Evolutionary conservation across 1,139 yeast species (phyloP), one percentile per base, ranked within the genome.

Genomic region (Zygosaccharomyces pseudobailii): DNA sequence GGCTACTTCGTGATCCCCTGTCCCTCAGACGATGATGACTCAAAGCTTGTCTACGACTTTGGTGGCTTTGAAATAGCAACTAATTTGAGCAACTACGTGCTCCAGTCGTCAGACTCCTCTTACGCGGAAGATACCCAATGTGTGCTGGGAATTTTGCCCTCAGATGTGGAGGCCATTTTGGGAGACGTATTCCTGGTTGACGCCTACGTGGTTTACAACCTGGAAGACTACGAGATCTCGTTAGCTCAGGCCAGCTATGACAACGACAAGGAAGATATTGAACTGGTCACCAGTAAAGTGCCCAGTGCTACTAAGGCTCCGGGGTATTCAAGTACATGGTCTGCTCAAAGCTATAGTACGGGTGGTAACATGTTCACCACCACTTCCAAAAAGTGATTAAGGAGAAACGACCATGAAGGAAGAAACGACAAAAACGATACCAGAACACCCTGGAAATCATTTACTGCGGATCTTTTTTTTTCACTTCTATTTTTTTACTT

Each of bases 161-260:
- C 65, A 20, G 66, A 58, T 22, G 62, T 59, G 27, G 48, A 58
- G 1, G 62, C 67, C 42, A 70, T 79, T 13, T 62, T 87, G 10
- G 96, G 96, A 40, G 95, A 87, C 65, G 76, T 82, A 28, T 81
- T 87, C 67, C 69, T 89, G 58, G 75, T 87, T 51, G 73, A 78
- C 45, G 89, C 87, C 6, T 88, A 88, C 62, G 78, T 82, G 46
- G 95, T 87, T 37, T 87, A 78, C 58, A 94, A 89, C 65, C 69
- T 87, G 53, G 89, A 84, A 28, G 78, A 76, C 53, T 66, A 70
- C 43, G 80, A 81, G 60, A 70, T 89, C 27, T 82, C 84, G 0
- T 49, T 89, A 45, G 96, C 94, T 1, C 87, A 78, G 56, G 84
- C 82, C 5, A 68, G 68, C 45, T 68, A 55, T 46, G 57, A 59